Percentiles rank a stretch among this genome's conserved stretches.
These are phyloP conservation scores for Elaphomyces granulatus DNA, from an alignment of 495 filamentous ascomycete genomes.

Conservation along the genomic window DNA sequence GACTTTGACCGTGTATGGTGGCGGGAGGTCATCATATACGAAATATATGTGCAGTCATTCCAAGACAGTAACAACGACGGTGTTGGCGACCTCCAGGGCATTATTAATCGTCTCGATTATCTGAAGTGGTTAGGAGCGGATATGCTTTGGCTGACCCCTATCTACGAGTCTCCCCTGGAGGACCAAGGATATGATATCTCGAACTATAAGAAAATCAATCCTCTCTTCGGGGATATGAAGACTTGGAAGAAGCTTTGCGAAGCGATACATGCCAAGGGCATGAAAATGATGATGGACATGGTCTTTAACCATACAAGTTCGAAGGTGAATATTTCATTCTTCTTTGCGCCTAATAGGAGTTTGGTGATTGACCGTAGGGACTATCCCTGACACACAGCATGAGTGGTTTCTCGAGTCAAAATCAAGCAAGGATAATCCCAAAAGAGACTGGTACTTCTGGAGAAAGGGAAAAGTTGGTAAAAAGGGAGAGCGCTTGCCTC, in stretches of 20 bases:
- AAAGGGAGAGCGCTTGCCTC: slow-evolving; percentile 37
- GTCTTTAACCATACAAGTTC: slow-evolving; percentile 42
- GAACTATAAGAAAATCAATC: slow-evolving; percentile 41
- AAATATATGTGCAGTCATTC: slow-evolving; percentile 31
- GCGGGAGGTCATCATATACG: slow-evolving; percentile 17
- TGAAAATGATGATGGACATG: slow-evolving; percentile 45
- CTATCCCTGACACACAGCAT: slow-evolving; percentile 47
- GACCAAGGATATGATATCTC: slow-evolving; percentile 40
- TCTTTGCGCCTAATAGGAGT: slow-evolving; percentile 14
- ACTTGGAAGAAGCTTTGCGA: slow-evolving; percentile 41
- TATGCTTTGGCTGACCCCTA: slow-evolving; percentile 49
- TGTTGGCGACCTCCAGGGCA: slow-evolving; percentile 48
- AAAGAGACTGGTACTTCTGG: slow-evolving; percentile 56
- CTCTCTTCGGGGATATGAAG: slow-evolving; percentile 36
- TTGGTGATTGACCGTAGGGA: slow-evolving; percentile 41
- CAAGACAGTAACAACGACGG: slow-evolving; percentile 49
- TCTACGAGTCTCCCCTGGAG: slow-evolving; percentile 41
- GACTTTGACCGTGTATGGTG: slow-evolving; percentile 10
- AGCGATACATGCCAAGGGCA: slow-evolving; percentile 29
- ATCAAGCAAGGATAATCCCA: slow-evolving; percentile 34
- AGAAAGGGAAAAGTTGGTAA: slow-evolving; percentile 27
- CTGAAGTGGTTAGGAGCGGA: slow-evolving; percentile 43
- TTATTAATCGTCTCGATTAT: slow-evolving; percentile 46
- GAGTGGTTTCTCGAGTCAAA: slow-evolving; percentile 49
- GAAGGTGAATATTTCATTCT: slow-evolving; percentile 6